A percentile compares a stretch with the other conserved stretches of the same genome.
phyloP scores from a whole-genome alignment of 2,329 filamentous ascomycete species.

The Lachnellula arida region DNA sequence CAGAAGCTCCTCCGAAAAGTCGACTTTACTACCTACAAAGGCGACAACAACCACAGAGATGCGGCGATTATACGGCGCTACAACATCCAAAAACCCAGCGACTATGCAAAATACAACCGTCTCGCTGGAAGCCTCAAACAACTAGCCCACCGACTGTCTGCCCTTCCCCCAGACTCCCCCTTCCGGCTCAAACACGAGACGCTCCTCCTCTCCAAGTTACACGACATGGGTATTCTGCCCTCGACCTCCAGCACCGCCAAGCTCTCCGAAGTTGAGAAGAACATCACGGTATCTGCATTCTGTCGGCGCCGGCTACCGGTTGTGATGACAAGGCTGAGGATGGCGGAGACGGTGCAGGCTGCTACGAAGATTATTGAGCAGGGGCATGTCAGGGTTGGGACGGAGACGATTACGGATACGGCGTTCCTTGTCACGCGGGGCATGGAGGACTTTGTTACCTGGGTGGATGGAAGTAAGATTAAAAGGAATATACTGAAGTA shows the following conservation, averaged over 20 bases:
- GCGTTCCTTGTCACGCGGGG: conserved; percentile 83
- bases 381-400: conserved; percentile 87
- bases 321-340: conserved; percentile 82
- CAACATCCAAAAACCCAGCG: conserved; percentile 82
- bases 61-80: conserved; percentile 77
- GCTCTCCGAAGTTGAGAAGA: conserved; percentile 79
- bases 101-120: conserved; percentile 67
- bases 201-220: conserved; percentile 83
- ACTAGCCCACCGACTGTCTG: conserved; percentile 80
- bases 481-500: conserved; percentile 96
- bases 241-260: conserved; percentile 61
- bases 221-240: conserved; percentile 83
- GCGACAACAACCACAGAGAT: conserved; percentile 82
- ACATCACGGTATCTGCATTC: conserved; percentile 84
- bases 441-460: conserved; percentile 95
- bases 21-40: conserved; percentile 92
- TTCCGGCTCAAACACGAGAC: conserved; percentile 80
- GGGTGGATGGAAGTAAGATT: conserved; percentile 94
- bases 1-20: conserved; percentile 87
- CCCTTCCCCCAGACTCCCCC: conserved; percentile 74
- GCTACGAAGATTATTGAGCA: conserved; percentile 88
- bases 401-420: conserved; percentile 83
- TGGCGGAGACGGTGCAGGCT: conserved; percentile 87
- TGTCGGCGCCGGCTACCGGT: conserved; percentile 79
- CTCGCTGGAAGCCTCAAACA: conserved; percentile 82